phyloP scores from a whole-genome alignment of 2,329 filamentous ascomycete species.

The Tympanopsis confertula region DNA sequence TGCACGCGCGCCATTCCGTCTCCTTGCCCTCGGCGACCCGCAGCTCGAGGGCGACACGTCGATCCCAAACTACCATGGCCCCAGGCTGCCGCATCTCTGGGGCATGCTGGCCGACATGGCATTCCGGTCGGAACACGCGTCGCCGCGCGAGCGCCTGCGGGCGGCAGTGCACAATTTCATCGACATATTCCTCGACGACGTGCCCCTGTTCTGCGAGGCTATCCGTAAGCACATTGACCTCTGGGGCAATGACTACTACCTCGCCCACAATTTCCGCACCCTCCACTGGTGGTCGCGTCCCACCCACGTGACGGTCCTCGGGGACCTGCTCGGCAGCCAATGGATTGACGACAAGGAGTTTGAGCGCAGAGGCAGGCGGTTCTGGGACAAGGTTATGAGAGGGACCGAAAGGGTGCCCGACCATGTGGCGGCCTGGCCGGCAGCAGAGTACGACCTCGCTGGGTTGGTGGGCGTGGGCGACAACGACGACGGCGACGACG shows the following conservation, averaged over 20 bases:
- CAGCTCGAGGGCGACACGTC: conserved; percentile 88
- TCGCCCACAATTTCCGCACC: conserved; percentile 81
- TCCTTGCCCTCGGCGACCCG: conserved; percentile 81
- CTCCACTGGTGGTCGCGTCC: conserved; percentile 75
- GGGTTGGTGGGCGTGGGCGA: conserved; percentile 33
- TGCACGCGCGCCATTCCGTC: conserved; percentile 61
- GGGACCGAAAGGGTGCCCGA: conserved; percentile 53
- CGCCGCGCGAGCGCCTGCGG: conserved; percentile 37
- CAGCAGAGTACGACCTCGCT: conserved; percentile 33
- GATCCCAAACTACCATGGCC: conserved; percentile 47
- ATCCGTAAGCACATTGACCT: conserved; percentile 75
- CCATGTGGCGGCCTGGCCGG: conserved; percentile 35
- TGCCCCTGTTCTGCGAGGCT: conserved; percentile 54
- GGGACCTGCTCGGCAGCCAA: conserved; percentile 86
- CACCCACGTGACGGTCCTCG: conserved; percentile 78
- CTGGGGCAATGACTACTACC: conserved; percentile 86
- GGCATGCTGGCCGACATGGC: conserved; percentile 32
- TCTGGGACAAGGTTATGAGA: conserved; percentile 72
- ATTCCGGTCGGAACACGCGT: conserved; percentile 30
- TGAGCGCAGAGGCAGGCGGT: conserved; percentile 56
- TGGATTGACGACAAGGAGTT: conserved; percentile 89
- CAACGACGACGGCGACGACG: conserved; percentile 17
- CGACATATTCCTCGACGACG: conserved; percentile 55
- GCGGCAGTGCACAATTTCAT: conserved; percentile 44
- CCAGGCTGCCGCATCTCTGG: conserved; percentile 39